Base-by-base conservation (phyloP, 2,329 filamentous ascomycete species). In the Paecilomyces formosus region DNA sequence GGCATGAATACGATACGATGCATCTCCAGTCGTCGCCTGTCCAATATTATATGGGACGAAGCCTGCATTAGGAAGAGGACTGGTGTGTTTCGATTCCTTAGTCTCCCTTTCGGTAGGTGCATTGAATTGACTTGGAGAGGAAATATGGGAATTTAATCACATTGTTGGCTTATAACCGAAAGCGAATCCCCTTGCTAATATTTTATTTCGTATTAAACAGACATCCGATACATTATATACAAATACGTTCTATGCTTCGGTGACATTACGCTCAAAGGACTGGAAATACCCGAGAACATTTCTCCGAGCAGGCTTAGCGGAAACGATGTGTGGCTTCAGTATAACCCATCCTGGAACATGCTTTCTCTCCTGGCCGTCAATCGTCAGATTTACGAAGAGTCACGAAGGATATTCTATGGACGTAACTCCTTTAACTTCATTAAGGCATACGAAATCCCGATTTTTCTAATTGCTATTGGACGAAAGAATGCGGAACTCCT, bases 341-440 rank as follows among this genome's bases (percentile, higher is more conserved):
- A 57, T 30, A 55, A 57, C 9, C 56, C 56, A 7, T 9, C 1
- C 7, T 28, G 9, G 22, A 58, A 60, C 28, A 31, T 35, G 1
- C 53, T 60, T 3, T 7, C 56, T 18, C 53, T 58, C 24, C 24
- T 60, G 18, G 49, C 35, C 5, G 53, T 57, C 26, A 58, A 35
- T 21, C 58, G 53, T 22, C 45, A 33, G 22, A 51, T 58, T 3
- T 60, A 60, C 28, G 15, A 58, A 11, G 58, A 60, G 52, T 56
- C 52, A 11, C 58, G 56, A 21, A 21, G 21, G 22, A 9, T 60
- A 15, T 53, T 60, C 13, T 60, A 60, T 54, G 4, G 30, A 1
- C 39, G 39, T 7, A 60, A 58, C 24, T 15, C 53, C 2, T 60
- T 60, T 9, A 8, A 18, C 2, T 58, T 60, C 30, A 18, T 6